These are phyloP conservation scores for Gryganskiella cystojenkinii DNA, from an alignment of 192 early-diverging fungal genomes.

Conservation along the genomic window DNA sequence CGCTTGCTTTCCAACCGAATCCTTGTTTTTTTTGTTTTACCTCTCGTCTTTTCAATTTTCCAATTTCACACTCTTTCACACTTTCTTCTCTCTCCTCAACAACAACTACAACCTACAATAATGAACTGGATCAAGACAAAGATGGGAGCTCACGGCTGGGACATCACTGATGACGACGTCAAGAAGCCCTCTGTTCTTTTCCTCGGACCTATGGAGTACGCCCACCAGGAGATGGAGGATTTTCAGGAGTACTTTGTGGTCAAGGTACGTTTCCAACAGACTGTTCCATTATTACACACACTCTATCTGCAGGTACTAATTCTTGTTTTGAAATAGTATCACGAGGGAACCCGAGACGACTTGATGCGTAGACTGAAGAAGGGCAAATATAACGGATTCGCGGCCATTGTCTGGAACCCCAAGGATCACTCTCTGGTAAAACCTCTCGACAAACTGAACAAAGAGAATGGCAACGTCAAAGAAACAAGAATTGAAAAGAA, in stretches of 20 bases:
- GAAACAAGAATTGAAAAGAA: too few relatives aligned
- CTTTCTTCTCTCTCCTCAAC: not conserved
- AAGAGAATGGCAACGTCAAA: too few relatives aligned
- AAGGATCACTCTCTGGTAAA: too few relatives aligned
- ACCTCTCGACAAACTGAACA: too few relatives aligned
- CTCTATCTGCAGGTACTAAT: not conserved
- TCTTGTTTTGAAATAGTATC: not conserved
- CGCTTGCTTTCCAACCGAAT: not conserved
- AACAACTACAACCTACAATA: not conserved
- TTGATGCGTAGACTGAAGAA: constrained; percentile 32
- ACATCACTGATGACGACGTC: constrained; percentile 42
- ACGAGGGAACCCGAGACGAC: constrained; percentile 30
- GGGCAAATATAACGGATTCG: constrained; percentile 47
- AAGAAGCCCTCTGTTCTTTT: constrained; percentile 50
- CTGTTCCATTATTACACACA: not conserved
- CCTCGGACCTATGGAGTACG: constrained; percentile 20
- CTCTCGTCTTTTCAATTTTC: not conserved
- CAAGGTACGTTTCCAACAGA: constrained; percentile 16
- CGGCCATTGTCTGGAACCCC: constrained; percentile 31
- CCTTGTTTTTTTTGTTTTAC: not conserved
- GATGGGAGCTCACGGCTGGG: constrained; percentile 53
- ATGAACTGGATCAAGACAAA: constrained; percentile 56
- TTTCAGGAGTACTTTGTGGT: constrained; percentile 49
- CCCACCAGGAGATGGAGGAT: constrained; percentile 43
- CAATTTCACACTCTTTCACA: not conserved